Evolutionary conservation across 805 yeast species (phyloP).

Genomic region (Spathaspora sp.): DNA sequence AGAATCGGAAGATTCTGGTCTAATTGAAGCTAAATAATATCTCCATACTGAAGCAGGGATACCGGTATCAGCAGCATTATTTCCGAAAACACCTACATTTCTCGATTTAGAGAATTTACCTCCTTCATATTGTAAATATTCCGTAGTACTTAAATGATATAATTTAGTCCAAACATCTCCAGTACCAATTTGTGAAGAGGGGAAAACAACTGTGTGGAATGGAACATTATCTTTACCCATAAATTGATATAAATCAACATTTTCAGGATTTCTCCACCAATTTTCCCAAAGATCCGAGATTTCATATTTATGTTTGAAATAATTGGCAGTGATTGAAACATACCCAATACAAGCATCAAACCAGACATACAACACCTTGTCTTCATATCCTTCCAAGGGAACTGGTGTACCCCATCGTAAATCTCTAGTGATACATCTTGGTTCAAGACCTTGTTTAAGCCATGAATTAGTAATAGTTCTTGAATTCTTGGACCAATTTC

Average conservation of each 20-base stretch:
- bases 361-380: constrained; percentile 97
- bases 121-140: constrained; percentile 94
- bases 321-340: constrained; percentile 92
- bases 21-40: constrained; percentile 84
- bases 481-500: constrained; percentile 91
- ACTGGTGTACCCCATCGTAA: constrained; percentile 98
- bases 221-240: constrained; percentile 99
- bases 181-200: constrained; percentile 88
- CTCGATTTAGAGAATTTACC: constrained; percentile 98
- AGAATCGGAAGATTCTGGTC: constrained; percentile 95
- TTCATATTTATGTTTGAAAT: constrained; percentile 38
- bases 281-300: constrained; percentile 52
- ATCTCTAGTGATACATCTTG: constrained; percentile 97
- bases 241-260: constrained; percentile 87
- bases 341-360: constrained; percentile 98
- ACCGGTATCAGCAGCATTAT: constrained; percentile 93
- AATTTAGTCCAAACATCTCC: constrained; percentile 83
- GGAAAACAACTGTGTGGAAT: constrained; percentile 98
- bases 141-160: constrained; percentile 90
- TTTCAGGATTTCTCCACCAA: constrained; percentile 96
- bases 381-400: constrained; percentile 79
- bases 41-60: constrained; percentile 94
- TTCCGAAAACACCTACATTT: constrained; percentile 97
- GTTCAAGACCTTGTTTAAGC: constrained; percentile 88
- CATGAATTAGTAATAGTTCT: constrained; percentile 86